A percentile compares a stretch with the other conserved stretches of the same genome.
Evolutionary conservation across 176 grass and related monocot genomes (phyloP).

Genomic region (Phragmites australis): DNA sequence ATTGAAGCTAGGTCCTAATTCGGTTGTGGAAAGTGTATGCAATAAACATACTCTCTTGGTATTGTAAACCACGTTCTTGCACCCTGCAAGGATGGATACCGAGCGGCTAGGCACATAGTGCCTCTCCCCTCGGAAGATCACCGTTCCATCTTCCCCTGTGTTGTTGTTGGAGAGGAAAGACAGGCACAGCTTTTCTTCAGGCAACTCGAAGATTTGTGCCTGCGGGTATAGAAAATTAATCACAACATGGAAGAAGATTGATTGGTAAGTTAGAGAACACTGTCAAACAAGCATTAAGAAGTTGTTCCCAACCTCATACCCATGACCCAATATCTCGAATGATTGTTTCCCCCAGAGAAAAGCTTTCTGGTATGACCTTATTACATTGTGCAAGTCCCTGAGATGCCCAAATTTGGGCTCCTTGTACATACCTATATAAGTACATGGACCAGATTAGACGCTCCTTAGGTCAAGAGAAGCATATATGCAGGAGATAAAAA

Average conservation of each 20-base stretch:
- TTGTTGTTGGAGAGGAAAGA: conserved; percentile 80
- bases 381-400: conserved; percentile 66
- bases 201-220: conserved; percentile 58
- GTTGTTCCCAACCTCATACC: conserved; percentile 63
- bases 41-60: conserved; percentile 66
- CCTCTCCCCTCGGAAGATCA: conserved; percentile 63
- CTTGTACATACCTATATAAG: conserved; percentile 64
- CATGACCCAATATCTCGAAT: conserved; percentile 50
- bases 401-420: conserved; percentile 95
- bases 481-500: conserved; percentile 11
- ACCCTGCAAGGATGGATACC: conserved; percentile 75
- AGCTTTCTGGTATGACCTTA: conserved; percentile 68
- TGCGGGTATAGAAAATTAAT: conserved; percentile 47
- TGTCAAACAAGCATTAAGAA: conserved; percentile 6
- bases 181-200: conserved; percentile 65
- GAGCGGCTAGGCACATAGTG: conserved; percentile 68
- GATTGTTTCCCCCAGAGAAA: conserved; percentile 64
- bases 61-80: conserved; percentile 79
- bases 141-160: conserved; percentile 57
- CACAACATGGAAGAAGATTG: conserved; percentile 10
- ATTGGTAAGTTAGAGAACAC: conserved; percentile 4
- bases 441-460: conserved; percentile 8
- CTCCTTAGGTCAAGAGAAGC: conserved; percentile 11
- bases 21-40: not conserved
- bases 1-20: not conserved